phyloP scores from a whole-genome alignment of 2,329 filamentous ascomycete genomes.

The Monosporascus cannonballus region DNA sequence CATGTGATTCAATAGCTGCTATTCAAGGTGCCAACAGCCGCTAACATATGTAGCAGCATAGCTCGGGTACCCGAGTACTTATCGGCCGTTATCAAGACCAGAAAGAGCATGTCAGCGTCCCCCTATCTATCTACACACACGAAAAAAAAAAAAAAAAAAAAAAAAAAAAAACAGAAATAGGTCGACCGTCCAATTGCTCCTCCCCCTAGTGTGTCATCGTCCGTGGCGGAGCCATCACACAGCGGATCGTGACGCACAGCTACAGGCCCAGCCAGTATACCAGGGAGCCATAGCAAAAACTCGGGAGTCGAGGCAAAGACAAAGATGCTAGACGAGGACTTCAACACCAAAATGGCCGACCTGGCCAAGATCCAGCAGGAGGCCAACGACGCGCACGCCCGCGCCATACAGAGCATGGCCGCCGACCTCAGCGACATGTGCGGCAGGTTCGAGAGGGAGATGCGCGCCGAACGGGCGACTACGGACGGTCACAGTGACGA shows the following conservation, averaged over 20 bases:
- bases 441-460: background rate
- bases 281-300: background rate
- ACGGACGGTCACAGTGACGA: background rate
- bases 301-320: background rate
- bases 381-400: background rate
- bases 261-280: background rate
- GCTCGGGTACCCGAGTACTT: too few relatives aligned
- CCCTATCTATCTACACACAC: too few relatives aligned
- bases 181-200: too few relatives aligned
- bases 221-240: too few relatives aligned
- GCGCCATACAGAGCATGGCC: background rate
- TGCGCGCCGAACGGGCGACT: background rate
- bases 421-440: background rate
- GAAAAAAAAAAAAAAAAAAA: too few relatives aligned
- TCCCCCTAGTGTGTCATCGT: too few relatives aligned
- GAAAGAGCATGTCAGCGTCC: too few relatives aligned
- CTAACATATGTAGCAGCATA: too few relatives aligned
- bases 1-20: too few relatives aligned
- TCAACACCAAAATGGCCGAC: background rate
- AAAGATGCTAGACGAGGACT: background rate
- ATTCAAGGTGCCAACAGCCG: too few relatives aligned
- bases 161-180: too few relatives aligned
- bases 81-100: too few relatives aligned
- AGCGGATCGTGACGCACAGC: background rate
- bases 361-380: background rate